These are phyloP conservation scores for Aspergillus saccharolyticus DNA, from an alignment of 495 filamentous ascomycete species.

Conservation along the genomic window DNA sequence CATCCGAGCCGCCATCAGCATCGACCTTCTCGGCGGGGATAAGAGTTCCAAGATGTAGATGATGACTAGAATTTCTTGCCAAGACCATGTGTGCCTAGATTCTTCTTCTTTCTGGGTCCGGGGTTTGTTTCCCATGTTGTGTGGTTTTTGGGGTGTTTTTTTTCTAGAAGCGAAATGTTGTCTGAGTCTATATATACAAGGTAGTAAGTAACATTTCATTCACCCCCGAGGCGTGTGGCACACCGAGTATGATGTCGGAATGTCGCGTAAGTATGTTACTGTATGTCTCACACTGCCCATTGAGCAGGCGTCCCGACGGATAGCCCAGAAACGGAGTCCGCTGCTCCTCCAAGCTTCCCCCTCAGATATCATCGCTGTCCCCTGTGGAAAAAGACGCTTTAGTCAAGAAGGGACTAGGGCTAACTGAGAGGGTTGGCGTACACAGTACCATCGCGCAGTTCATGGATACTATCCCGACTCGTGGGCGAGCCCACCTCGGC, in stretches of 20 bases:
- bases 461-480: constrained; percentile 38
- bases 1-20: constrained; percentile 47
- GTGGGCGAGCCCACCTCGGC: constrained; percentile 37
- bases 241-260: no score
- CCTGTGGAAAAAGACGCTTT: not conserved
- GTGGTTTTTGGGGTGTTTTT: not conserved
- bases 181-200: no score
- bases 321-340: no score
- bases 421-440: constrained; percentile 36
- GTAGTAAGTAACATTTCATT: no score
- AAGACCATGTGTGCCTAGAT: not conserved
- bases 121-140: no score
- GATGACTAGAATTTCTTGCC: not conserved
- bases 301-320: no score
- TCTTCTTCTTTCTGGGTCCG: no score
- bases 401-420: not conserved
- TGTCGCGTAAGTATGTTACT: no score
- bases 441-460: constrained; percentile 42
- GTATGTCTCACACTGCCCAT: no score
- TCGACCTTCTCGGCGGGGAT: constrained; percentile 40
- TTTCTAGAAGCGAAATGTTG: not conserved
- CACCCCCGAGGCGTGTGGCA: no score
- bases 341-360: no score
- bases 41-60: constrained; percentile 34
- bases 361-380: not conserved